phyloP scores from a whole-genome alignment of 305 asterid genomes.

The Stenogyne calaminthoides region DNA sequence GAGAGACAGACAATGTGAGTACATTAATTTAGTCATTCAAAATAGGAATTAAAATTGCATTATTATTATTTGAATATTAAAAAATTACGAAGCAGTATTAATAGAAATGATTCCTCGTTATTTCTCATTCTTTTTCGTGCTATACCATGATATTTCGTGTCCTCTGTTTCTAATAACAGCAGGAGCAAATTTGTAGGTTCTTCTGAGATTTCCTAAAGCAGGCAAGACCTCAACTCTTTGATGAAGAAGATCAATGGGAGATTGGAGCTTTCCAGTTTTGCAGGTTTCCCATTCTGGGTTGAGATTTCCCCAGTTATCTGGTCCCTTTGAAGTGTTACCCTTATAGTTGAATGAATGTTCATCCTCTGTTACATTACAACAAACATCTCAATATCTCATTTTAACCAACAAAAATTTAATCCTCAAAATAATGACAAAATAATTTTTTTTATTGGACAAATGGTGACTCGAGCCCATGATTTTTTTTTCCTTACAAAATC shows the following conservation, averaged over 20 bases:
- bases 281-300: slow-evolving; percentile 51
- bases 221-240: slow-evolving; percentile 29
- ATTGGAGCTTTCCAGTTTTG: slow-evolving; percentile 51
- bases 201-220: slow-evolving; percentile 30
- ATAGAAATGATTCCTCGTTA: too few species aligned
- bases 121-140: too few species aligned
- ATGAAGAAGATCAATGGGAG: slow-evolving; percentile 60
- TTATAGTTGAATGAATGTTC: slow-evolving; percentile 44
- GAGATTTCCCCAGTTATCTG: slow-evolving; percentile 54
- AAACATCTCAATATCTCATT: background rate
- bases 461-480: too few species aligned
- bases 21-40: background rate
- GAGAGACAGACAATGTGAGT: background rate
- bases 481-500: too few species aligned
- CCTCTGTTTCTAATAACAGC: slow-evolving; percentile 55
- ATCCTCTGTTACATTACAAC: slow-evolving; percentile 14
- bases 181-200: slow-evolving; percentile 42
- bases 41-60: too few species aligned
- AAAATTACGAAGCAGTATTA: too few species aligned
- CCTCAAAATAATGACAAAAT: too few species aligned
- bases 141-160: slow-evolving; percentile 57
- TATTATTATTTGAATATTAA: too few species aligned
- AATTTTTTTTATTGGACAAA: too few species aligned
- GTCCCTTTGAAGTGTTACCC: slow-evolving; percentile 41
- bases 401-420: too few species aligned